phyloP scores from a whole-genome alignment of 441 rosid genomes.

The Gossypium gossypioides region DNA sequence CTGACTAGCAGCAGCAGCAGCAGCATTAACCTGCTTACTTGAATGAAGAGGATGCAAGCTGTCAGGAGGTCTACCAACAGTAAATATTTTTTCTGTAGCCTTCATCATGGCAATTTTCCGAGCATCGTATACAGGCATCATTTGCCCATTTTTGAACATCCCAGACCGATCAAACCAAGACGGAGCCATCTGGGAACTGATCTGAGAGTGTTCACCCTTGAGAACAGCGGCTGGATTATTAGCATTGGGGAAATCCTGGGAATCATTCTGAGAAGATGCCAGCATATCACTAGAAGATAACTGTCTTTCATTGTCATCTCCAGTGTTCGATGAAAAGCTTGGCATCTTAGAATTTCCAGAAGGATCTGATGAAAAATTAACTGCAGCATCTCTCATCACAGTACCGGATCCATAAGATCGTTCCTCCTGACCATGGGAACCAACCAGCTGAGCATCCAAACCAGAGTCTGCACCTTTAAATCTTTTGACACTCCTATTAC shows the following conservation, averaged over 20 bases:
- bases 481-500: conserved; percentile 39
- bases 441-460: conserved; percentile 25
- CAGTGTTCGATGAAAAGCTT: conserved; percentile 26
- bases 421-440: conserved; percentile 22
- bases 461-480: conserved; percentile 29
- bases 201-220: conserved; percentile 37
- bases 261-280: conserved; percentile 27
- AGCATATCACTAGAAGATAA: conserved; percentile 27
- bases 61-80: conserved; percentile 37
- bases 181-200: conserved; percentile 66
- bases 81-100: conserved; percentile 30
- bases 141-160: conserved; percentile 52
- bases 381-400: conserved; percentile 22
- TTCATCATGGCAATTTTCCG: conserved; percentile 28
- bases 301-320: conserved; percentile 24
- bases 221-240: conserved; percentile 23
- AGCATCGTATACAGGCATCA: conserved; percentile 35
- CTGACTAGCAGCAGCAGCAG: conserved; percentile 24
- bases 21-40: conserved; percentile 26
- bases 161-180: conserved; percentile 74
- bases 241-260: conserved; percentile 26
- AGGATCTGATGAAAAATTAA: conserved; percentile 15
- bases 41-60: conserved; percentile 26
- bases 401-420: conserved; percentile 18
- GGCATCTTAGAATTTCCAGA: conserved; percentile 34